These are phyloP conservation scores for Vanderwaltozyma tropicalis DNA, from an alignment of 805 yeast species.

Conservation along the genomic window DNA sequence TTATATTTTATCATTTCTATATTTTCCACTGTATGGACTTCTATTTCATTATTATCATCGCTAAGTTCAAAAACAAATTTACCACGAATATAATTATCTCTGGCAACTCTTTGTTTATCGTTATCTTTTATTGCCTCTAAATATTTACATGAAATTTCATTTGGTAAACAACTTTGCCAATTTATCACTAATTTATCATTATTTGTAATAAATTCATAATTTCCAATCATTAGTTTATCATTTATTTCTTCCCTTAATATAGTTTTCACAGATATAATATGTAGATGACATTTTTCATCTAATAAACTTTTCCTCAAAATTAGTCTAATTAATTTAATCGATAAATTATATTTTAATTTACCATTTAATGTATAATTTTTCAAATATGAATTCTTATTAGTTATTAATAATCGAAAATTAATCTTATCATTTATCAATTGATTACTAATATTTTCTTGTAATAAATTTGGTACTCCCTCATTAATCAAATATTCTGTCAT, in stretches of 20 bases:
- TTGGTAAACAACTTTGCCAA: slow-evolving; percentile 20
- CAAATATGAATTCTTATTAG: neutral
- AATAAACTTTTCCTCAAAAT: slow-evolving; percentile 46
- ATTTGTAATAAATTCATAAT: slow-evolving; percentile 8
- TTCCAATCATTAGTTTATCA: neutral
- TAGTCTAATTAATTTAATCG: slow-evolving; percentile 46
- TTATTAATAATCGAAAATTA: slow-evolving; percentile 40
- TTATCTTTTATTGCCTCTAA: neutral
- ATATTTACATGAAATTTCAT: slow-evolving; percentile 6
- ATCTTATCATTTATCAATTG: slow-evolving; percentile 37
- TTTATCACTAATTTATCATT: slow-evolving; percentile 20
- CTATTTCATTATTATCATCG: slow-evolving; percentile 41
- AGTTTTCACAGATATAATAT: slow-evolving; percentile 32
- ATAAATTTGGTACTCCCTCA: slow-evolving; percentile 40
- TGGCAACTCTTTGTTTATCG: neutral
- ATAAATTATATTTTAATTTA: slow-evolving; percentile 42
- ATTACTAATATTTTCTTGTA: slow-evolving; percentile 37
- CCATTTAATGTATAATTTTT: slow-evolving; percentile 40
- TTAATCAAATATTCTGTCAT: slow-evolving; percentile 39
- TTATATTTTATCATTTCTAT: slow-evolving; percentile 45
- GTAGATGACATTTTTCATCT: slow-evolving; percentile 42
- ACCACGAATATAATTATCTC: slow-evolving; percentile 30
- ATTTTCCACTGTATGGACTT: slow-evolving; percentile 59
- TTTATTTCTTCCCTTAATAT: neutral
- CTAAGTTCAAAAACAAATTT: slow-evolving; percentile 57